Base-by-base conservation (phyloP, 2,329 filamentous ascomycete genomes). In the Periconia sp. region DNA sequence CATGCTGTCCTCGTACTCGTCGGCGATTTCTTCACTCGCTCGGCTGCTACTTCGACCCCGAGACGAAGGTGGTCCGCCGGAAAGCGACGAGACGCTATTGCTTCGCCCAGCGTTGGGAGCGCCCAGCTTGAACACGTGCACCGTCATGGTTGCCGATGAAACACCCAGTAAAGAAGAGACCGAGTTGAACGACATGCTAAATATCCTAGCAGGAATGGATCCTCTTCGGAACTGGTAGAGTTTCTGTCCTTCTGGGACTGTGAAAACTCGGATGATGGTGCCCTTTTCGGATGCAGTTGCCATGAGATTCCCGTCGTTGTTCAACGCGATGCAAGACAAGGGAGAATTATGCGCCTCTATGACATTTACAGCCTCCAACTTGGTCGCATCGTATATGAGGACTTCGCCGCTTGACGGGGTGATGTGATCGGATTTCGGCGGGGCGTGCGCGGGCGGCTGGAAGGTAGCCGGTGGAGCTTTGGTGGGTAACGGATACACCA, bases 121-220 rank as follows among this genome's bases (percentile, higher is more conserved):
- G 3, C 66, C 65, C 49, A 99, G 81, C 50, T 92, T 91, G 79
- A 99, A 99, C 48, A 99, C 92, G 72, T 99, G 94, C 10, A 99
- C 88, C 0, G 94, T 99, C 68, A 99, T 94, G 0, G 92, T 96
- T 1, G 92, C 92, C 2, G 93, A 97, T 6, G 94, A 97, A 41
- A 99, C 92, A 68, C 92, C 97, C 35, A 99, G 84, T 11, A 99
- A 81, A 1, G 92, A 96, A 2, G 92, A 96, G 54, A 90, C 92
- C 47, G 92, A 87, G 74, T 99, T 99, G 77, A 99, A 99, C 1
- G 92, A 96, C 92, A 99, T 97, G 83, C 92, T 96, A 77, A 92
- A 97, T 63, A 99, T 99, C 41, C 91, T 89, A 1, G 92, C 92
- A 0, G 94, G 94, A 74, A 97, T 97, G 2, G 93, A 97, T 42